Evolutionary conservation across 1,284 basidiomycete species (phyloP), one percentile per base, ranked within the genome.

Genomic region (Cryptococcus neoformans): DNA sequence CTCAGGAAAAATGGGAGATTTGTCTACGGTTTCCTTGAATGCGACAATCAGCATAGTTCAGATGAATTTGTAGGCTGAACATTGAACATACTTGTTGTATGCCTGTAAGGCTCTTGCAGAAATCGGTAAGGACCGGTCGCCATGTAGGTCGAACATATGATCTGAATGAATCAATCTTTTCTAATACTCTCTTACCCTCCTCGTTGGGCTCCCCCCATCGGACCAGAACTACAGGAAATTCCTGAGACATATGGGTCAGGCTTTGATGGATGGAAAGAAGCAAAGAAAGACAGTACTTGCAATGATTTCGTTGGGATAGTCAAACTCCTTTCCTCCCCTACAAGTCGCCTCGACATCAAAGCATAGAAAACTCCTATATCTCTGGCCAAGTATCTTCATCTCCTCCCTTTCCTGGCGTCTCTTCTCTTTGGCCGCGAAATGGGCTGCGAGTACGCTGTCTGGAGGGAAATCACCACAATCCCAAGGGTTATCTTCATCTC

Each of bases 261-360:
- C 28, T 28, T 28, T 28, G 28, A 28, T 28, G 10, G 6, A 11
- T n/a, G n/a, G 4, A 40, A 28, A 51, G 48, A 11, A 62, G 36
- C 54, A 51, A 52, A 47, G 46, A 37, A 59, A 40, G 51, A 50
- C 44, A n/a, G 17, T 3, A 80, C 87, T 72, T 73, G 90, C 91
- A 62, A 96, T 95, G 57, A 96, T 93, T 79, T 98, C 93, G 74
- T 96, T 96, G 0, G 90, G 88, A 75, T 85, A 91, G 55, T 85
- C 83, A 64, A 89, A 87, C 65, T 82, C 81, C 50, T 81, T 81
- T 6, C 66, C 70, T 5, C 81, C 87, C 63, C 85, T 75, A 72
- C 94, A 98, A 0, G 94, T 97, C 5, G 88, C 94, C 75, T 97
- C 94, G 50, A 97, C 88, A 54, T 77, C 75, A 54, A 78, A 78